These are phyloP conservation scores for Verticillium albo-atrum DNA, from an alignment of 2,329 filamentous ascomycete species.

Conservation along the genomic window DNA sequence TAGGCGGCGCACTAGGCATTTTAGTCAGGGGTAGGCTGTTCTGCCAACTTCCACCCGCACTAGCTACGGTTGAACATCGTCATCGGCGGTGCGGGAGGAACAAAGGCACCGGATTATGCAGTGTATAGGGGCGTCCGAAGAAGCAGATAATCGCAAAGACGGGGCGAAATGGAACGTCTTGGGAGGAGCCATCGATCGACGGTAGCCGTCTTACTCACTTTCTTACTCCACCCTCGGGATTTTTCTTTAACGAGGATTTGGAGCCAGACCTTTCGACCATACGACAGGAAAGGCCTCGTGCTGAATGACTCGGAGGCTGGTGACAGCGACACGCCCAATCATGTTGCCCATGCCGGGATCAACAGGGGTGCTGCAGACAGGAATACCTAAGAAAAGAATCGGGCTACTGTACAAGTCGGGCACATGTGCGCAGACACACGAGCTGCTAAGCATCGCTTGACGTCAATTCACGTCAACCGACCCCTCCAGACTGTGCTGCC, in stretches of 20 bases:
- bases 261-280: background rate
- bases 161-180: background rate
- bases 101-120: background rate
- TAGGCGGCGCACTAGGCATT: background rate
- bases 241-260: background rate
- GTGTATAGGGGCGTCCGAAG: background rate
- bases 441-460: background rate
- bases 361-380: background rate
- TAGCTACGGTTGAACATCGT: background rate
- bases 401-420: background rate
- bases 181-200: background rate
- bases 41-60: background rate
- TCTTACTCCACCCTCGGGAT: background rate
- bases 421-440: background rate
- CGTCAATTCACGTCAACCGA: background rate
- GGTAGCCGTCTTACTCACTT: background rate
- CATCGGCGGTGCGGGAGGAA: background rate
- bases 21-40: background rate
- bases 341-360: background rate
- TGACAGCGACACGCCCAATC: background rate
- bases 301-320: background rate
- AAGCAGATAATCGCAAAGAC: background rate
- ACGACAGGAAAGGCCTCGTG: background rate
- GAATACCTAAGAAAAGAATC: background rate
- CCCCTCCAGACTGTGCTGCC: background rate